phyloP scores from a whole-genome alignment of 345 rosid genomes.

The Barbarea vulgaris region DNA sequence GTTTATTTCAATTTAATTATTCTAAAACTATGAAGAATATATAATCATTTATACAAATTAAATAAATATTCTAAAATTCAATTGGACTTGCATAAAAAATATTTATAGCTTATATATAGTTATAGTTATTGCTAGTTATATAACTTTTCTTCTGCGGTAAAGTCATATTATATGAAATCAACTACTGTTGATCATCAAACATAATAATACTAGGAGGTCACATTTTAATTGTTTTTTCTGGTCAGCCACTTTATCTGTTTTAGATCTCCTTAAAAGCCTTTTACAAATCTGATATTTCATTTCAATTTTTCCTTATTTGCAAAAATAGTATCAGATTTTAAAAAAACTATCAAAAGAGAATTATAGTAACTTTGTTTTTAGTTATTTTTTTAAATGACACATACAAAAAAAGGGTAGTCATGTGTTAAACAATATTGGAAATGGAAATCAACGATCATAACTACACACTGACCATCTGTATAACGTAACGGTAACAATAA shows the following conservation, averaged over 20 bases:
- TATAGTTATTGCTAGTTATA: neutral
- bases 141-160: neutral
- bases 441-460: neutral
- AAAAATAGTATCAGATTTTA: neutral
- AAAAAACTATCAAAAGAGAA: neutral
- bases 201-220: neutral
- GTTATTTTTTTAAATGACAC: neutral
- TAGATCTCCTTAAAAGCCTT: neutral
- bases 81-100: neutral
- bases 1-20: neutral
- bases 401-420: neutral
- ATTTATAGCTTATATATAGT: too few relatives aligned
- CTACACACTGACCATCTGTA: neutral
- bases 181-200: neutral
- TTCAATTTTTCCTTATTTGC: neutral
- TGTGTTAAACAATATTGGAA: neutral
- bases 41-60: neutral
- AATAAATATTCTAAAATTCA: neutral
- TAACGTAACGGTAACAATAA: too few relatives aligned
- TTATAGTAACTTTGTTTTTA: neutral
- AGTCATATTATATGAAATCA: neutral
- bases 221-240: neutral
- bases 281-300: neutral
- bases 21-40: neutral
- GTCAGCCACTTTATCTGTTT: constrained; percentile 7